phyloP scores from a whole-genome alignment of 2,329 filamentous ascomycete genomes.

The Thelonectria blattea region DNA sequence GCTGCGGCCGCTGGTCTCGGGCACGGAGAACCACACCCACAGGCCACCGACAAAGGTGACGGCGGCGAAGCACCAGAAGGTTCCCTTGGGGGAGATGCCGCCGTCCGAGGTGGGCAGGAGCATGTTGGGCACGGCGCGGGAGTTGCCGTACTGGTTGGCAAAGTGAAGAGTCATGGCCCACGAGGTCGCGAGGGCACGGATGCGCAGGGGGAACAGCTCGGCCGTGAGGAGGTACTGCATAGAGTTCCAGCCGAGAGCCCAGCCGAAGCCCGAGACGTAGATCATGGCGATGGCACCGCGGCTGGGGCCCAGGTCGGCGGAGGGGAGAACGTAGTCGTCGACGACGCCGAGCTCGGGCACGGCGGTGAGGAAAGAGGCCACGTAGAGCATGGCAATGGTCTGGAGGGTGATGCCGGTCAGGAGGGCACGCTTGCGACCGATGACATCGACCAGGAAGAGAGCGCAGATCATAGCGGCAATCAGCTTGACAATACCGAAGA shows the following conservation, averaged over 20 bases:
- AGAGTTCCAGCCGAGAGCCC: constrained; percentile 75
- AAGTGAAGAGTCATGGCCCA: constrained; percentile 82
- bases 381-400: constrained; percentile 65
- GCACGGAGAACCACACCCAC: constrained; percentile 76
- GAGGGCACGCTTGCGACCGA: constrained; percentile 74
- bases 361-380: constrained; percentile 66
- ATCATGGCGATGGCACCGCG: constrained; percentile 76
- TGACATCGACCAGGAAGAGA: constrained; percentile 79
- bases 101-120: constrained; percentile 57
- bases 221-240: constrained; percentile 82
- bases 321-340: constrained; percentile 54
- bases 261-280: constrained; percentile 71
- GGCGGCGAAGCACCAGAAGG: constrained; percentile 77
- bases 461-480: constrained; percentile 71
- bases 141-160: constrained; percentile 79
- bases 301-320: constrained; percentile 59
- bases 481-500: constrained; percentile 80
- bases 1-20: constrained; percentile 71
- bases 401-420: constrained; percentile 66
- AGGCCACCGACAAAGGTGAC: constrained; percentile 70
- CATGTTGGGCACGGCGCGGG: constrained; percentile 77
- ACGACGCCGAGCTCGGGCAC: constrained; percentile 63
- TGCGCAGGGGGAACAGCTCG: constrained; percentile 77
- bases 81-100: constrained; percentile 66
- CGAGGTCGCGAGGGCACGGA: constrained; percentile 73